Base-by-base conservation (phyloP, 1,139 yeast species). In the Kodamaea alishanica region DNA sequence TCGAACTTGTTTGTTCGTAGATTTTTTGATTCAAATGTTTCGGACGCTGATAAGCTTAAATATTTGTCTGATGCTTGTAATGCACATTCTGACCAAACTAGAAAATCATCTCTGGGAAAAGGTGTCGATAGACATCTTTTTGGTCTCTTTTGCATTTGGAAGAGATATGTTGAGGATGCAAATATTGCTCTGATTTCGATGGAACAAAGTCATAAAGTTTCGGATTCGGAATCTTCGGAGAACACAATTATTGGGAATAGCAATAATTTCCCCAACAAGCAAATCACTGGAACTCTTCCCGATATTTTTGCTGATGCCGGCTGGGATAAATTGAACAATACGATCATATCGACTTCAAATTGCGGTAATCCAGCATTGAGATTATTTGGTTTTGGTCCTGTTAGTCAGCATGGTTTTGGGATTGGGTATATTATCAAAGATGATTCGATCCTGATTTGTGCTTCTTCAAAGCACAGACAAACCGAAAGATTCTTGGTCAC, bases 321-420 rank as follows among this genome's bases (percentile, higher is more conserved):
- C 10, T 71, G 76, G 76, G 75, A 70, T 45, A 69, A 67, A 57
- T 66, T 89, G 43, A 87, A 87, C 51, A 67, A 67, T 45, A 69
- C 76, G 1, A 54, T 70, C n/a, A 53, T 70, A 11, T 69, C 75
- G 6, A 70, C 75, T 6, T 70, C 51, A 28, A 37, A 58, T 40
- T 71, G 77, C 54, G 96, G 96, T 40, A 89, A 89, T 58, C 95
- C 96, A 6, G 79, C 96, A 1, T 71, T 89, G 47, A 77, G 90
- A 51, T 74, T 84, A 45, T 89, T 89, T 64, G 97, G 96, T 0
- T 89, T 89, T 63, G 97, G 97, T 5, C 97, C 96, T 2, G 90
- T 86, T 6, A 77, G 88, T 26, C 81, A 94, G 20, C 88, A 84
- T 53, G 97, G 97, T 10, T 89, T 85, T 64, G 97, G 97, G 24